A percentile compares a stretch with the other conserved stretches of the same genome.
Conservation (phyloP, 2,329 filamentous ascomycete species). For the Pyrenochaeta sp. region DNA sequence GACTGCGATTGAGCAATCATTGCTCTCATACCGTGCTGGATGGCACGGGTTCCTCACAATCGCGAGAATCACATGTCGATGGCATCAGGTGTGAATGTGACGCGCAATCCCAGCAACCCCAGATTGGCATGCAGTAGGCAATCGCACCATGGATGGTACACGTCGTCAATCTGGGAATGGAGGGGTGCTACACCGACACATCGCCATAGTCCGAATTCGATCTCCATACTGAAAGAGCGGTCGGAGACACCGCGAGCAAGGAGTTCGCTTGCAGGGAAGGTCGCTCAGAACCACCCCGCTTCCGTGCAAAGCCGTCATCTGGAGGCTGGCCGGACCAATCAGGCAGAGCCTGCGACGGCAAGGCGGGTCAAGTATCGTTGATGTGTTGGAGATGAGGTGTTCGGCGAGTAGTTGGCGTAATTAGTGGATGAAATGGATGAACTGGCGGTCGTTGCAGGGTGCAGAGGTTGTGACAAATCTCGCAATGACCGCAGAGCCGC, state of each 20-base stretch:
- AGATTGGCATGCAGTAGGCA: slow-evolving; percentile 10
- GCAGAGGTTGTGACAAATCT: not conserved
- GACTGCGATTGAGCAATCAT: too few species aligned
- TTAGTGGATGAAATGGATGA: slow-evolving; percentile 4
- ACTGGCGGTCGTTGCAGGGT: not conserved
- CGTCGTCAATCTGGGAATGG: not conserved
- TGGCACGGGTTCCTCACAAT: not conserved
- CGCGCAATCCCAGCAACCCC: not conserved
- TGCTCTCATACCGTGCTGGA: too few species aligned
- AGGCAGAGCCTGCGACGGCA: not conserved
- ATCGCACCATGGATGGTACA: slow-evolving; percentile 6
- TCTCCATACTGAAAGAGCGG: slow-evolving; percentile 12
- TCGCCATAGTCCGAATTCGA: slow-evolving; percentile 1
- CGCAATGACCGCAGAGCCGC: slow-evolving; percentile 20
- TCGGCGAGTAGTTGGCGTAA: slow-evolving; percentile 10
- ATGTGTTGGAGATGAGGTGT: slow-evolving; percentile 2
- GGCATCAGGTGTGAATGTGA: not conserved
- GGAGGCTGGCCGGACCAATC: slow-evolving; percentile 15
- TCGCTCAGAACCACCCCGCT: slow-evolving; percentile 18
- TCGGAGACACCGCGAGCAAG: slow-evolving; percentile 16
- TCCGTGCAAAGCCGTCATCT: slow-evolving; percentile 8
- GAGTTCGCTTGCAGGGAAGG: slow-evolving; percentile 8
- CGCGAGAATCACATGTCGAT: not conserved
- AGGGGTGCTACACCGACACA: slow-evolving; percentile 18
- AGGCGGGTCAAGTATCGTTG: slow-evolving; percentile 8